phyloP scores from a whole-genome alignment of 2,329 filamentous ascomycete species.

The Scedosporium apiospermum region DNA sequence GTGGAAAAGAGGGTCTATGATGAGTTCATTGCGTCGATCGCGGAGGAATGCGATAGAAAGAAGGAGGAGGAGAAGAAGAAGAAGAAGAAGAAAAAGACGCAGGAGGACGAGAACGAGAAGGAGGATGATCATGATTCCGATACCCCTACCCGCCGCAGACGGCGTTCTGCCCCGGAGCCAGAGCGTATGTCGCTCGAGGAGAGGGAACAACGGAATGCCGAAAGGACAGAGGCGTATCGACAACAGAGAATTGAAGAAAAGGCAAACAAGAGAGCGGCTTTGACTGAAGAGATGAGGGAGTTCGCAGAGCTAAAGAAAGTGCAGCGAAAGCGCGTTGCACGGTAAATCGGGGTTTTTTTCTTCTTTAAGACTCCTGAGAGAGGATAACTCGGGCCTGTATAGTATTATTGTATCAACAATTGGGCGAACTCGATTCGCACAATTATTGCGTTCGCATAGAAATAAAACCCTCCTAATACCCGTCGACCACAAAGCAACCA shows the following conservation, averaged over 20 bases:
- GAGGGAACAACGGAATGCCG: neutral
- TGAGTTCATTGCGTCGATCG: neutral
- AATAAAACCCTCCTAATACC: too few species aligned
- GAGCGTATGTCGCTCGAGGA: conserved; percentile 1
- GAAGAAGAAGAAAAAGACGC: neutral
- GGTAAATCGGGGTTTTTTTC: neutral
- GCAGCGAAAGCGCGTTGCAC: neutral
- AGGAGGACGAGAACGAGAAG: too few species aligned
- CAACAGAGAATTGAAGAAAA: neutral
- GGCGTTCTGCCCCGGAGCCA: neutral
- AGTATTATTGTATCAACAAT: too few species aligned
- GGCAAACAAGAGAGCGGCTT: neutral
- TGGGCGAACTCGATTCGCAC: too few species aligned
- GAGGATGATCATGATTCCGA: neutral
- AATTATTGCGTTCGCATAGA: too few species aligned
- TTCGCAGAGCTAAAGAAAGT: neutral
- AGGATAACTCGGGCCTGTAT: too few species aligned
- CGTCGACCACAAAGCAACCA: too few species aligned
- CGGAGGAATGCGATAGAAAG: neutral
- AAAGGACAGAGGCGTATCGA: neutral
- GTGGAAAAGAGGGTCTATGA: neutral
- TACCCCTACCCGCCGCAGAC: neutral
- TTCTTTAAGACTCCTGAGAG: too few species aligned
- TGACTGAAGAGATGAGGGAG: neutral
- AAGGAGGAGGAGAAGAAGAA: neutral